Percentiles rank a stretch among this genome's conserved stretches.
These are phyloP conservation scores for Xylaria arbuscula DNA, from an alignment of 2,329 filamentous ascomycete genomes.

Conservation along the genomic window DNA sequence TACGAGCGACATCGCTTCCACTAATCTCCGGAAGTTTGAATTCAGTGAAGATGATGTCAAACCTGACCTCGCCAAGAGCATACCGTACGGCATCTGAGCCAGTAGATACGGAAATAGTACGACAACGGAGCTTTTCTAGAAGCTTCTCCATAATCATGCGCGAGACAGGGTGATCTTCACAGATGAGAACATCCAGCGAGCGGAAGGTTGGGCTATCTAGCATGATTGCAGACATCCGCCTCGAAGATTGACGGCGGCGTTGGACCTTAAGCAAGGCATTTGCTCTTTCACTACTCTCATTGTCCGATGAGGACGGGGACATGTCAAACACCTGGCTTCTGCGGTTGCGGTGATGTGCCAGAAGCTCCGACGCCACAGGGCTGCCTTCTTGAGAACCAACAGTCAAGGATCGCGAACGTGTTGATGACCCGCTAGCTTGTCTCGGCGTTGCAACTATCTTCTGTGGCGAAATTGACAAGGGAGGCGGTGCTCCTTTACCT, in stretches of 20 bases:
- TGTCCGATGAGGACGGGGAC: constrained; percentile 97
- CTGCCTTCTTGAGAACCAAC: constrained; percentile 95
- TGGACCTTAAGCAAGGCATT: constrained; percentile 93
- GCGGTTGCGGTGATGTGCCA: constrained; percentile 83
- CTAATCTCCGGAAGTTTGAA: constrained; percentile 96
- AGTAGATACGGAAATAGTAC: constrained; percentile 90
- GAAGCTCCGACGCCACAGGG: constrained; percentile 73
- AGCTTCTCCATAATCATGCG: constrained; percentile 99
- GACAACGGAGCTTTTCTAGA: constrained; percentile 92
- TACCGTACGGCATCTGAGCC: constrained; percentile 93
- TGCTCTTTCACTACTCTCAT: constrained; percentile 85
- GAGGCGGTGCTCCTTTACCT: constrained; percentile 61
- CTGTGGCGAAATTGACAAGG: constrained; percentile 69
- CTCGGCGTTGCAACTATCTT: constrained; percentile 71
- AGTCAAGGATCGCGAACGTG: constrained; percentile 86
- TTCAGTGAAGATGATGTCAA: constrained; percentile 98
- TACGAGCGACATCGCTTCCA: constrained; percentile 92
- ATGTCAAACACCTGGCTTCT: constrained; percentile 95
- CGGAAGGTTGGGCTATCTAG: constrained; percentile 87
- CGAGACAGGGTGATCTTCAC: constrained; percentile 97
- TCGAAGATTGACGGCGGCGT: constrained; percentile 92
- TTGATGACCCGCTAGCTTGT: constrained; percentile 70
- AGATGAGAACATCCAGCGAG: constrained; percentile 92
- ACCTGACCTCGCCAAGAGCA: constrained; percentile 96
- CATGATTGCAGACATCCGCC: constrained; percentile 90